Evolutionary conservation across 78 protist genomes (phyloP).

Genomic region (Dictyostelium citrinum): DNA sequence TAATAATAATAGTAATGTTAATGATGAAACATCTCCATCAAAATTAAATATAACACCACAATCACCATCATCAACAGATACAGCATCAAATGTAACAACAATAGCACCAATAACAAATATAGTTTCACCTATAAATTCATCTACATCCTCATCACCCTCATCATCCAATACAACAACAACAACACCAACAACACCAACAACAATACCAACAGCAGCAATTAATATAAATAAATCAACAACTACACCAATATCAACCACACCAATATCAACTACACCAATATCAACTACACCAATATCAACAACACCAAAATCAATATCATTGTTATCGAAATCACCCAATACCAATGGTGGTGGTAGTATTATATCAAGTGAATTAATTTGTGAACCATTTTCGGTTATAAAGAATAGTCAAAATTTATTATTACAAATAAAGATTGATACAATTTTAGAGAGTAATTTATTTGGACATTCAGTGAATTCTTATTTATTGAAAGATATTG

Average conservation of each 20-base stretch:
- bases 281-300: not conserved
- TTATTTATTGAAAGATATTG: not conserved
- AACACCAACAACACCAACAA: not conserved
- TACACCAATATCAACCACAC: not conserved
- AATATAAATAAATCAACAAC: not conserved
- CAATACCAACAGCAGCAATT: not conserved
- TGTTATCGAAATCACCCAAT: not conserved
- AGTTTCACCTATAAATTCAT: not conserved
- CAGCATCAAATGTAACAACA: not conserved
- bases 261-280: not conserved
- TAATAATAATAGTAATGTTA: not conserved
- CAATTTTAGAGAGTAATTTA: constrained; percentile 19
- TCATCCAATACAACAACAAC: not conserved
- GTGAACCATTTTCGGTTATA: constrained; percentile 51
- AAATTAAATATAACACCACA: not conserved
- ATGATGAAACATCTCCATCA: not conserved
- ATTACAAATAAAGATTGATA: constrained; percentile 37
- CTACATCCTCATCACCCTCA: too few species aligned
- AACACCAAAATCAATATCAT: not conserved
- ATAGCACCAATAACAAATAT: not conserved
- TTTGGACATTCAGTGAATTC: constrained; percentile 9
- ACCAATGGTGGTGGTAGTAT: not conserved
- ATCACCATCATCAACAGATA: not conserved
- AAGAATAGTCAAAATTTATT: constrained; percentile 21
- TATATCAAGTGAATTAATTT: not conserved